Percentiles rank a stretch among this genome's conserved stretches.
phyloP scores from a whole-genome alignment of 2,329 filamentous ascomycete species.

The Pleurostoma richardsiae region DNA sequence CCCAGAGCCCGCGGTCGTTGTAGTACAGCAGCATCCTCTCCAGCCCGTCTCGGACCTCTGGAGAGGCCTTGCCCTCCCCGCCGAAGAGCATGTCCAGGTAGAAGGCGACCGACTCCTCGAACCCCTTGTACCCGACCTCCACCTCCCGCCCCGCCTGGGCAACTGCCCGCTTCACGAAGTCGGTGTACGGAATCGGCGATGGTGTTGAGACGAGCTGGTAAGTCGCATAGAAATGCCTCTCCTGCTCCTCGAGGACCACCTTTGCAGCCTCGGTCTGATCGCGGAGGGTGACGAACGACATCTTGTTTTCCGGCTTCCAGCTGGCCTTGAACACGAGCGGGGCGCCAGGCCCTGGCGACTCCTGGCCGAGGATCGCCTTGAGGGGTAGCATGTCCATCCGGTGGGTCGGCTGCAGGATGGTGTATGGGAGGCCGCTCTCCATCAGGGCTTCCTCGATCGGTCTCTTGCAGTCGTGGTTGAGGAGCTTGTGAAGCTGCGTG shows the following conservation, averaged over 20 bases:
- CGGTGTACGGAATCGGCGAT: slow-evolving; percentile 4
- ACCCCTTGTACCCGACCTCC: neutral
- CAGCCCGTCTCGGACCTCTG: slow-evolving; percentile 10
- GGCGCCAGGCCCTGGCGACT: neutral
- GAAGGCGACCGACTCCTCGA: neutral
- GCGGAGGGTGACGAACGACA: slow-evolving; percentile 7
- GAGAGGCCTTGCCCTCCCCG: slow-evolving; percentile 3
- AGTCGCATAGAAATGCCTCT: slow-evolving; percentile 11
- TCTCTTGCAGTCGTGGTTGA: slow-evolving; percentile 2
- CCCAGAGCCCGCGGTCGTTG: slow-evolving; percentile 13
- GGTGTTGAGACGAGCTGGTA: slow-evolving; percentile 12
- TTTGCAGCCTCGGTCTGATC: slow-evolving; percentile 12
- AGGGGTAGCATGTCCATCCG: slow-evolving; percentile 1
- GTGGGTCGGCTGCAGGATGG: slow-evolving; percentile 1
- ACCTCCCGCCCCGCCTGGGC: slow-evolving; percentile 2
- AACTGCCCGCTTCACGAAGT: slow-evolving; percentile 5
- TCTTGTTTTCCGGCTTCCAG: slow-evolving; percentile 7
- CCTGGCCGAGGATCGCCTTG: neutral
- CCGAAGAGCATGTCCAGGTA: neutral
- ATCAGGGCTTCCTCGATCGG: neutral
- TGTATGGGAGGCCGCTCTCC: neutral
- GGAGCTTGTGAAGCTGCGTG: slow-evolving; percentile 1
- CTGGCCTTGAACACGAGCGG: neutral
- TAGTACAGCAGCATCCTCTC: slow-evolving; percentile 16
- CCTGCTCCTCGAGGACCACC: slow-evolving; percentile 9